Evolutionary conservation across 164 flowering plant species (phyloP).

Genomic region (Protea cynaroides): DNA sequence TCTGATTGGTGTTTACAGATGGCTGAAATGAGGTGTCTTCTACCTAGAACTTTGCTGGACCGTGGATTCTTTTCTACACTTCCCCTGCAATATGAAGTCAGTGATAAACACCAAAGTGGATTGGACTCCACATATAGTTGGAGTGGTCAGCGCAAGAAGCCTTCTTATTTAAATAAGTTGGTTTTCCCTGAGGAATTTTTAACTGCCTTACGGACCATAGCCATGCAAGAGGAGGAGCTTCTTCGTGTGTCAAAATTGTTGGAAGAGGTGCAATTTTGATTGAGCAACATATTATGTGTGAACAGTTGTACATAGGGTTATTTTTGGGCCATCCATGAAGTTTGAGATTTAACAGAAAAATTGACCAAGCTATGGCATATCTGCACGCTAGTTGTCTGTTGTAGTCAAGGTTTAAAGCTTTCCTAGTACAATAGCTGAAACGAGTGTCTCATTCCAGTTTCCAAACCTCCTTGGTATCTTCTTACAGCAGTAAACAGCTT

Average conservation of each 20-base stretch:
- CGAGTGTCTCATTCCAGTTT: too few relatives aligned
- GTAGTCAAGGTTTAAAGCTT: too few relatives aligned
- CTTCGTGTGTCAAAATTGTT: slow-evolving; percentile 64
- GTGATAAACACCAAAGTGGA: slow-evolving; percentile 2
- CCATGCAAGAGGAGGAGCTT: slow-evolving; percentile 77
- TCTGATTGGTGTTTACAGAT: slow-evolving; percentile 44
- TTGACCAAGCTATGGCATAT: too few relatives aligned
- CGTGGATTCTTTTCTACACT: slow-evolving; percentile 56
- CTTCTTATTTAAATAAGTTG: slow-evolving; percentile 63
- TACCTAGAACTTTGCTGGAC: slow-evolving; percentile 63
- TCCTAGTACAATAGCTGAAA: too few relatives aligned
- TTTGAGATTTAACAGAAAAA: too few relatives aligned
- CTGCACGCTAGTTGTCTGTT: too few relatives aligned
- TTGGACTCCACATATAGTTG: slow-evolving; percentile 56
- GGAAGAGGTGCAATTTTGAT: slow-evolving; percentile 62
- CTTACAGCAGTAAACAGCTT: too few relatives aligned
- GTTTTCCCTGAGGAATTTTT: slow-evolving; percentile 86
- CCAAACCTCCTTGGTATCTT: too few relatives aligned
- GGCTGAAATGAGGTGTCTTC: slow-evolving; percentile 80
- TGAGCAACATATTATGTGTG: background rate
- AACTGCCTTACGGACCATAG: slow-evolving; percentile 79
- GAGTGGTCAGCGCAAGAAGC: slow-evolving; percentile 83
- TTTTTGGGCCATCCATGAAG: too few relatives aligned
- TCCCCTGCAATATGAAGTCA: slow-evolving; percentile 16
- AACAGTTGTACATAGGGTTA: background rate